phyloP scores from a whole-genome alignment of 1,284 basidiomycete species.

The Ceratobasidium sp. region DNA sequence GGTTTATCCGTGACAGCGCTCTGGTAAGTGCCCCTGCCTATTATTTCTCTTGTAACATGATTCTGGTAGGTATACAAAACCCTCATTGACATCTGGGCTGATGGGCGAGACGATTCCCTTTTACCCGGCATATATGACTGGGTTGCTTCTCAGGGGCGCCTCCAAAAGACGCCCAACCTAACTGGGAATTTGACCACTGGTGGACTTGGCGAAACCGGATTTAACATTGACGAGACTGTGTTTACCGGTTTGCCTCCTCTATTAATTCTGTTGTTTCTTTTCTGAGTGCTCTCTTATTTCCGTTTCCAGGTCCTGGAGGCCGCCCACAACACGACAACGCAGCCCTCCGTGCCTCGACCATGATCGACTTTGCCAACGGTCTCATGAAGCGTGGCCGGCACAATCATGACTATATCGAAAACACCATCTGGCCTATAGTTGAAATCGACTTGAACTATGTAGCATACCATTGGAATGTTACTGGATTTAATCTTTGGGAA shows the following conservation, averaged over 20 bases:
- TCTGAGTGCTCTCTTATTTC: background rate
- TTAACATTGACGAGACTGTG: slow-evolving; percentile 45
- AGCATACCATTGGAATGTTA: slow-evolving; percentile 38
- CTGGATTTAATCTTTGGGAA: slow-evolving; percentile 43
- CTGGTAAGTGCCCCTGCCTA: slow-evolving; percentile 1
- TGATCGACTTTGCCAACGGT: slow-evolving; percentile 40
- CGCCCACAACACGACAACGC: slow-evolving; percentile 47
- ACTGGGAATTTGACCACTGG: slow-evolving; percentile 38
- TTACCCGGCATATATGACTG: slow-evolving; percentile 31
- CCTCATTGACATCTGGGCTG: slow-evolving; percentile 35
- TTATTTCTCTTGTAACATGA: background rate
- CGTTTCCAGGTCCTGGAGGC: slow-evolving; percentile 37
- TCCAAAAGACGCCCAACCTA: slow-evolving; percentile 39
- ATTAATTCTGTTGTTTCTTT: background rate
- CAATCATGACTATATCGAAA: slow-evolving; percentile 24
- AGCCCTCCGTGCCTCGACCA: slow-evolving; percentile 41
- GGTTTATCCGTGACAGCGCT: slow-evolving; percentile 35
- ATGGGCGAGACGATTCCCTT: slow-evolving; percentile 32
- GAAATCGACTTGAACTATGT: slow-evolving; percentile 36
- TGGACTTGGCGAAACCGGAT: slow-evolving; percentile 47
- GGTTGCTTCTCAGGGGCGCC: slow-evolving; percentile 18
- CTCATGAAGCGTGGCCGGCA: slow-evolving; percentile 13
- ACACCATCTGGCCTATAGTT: slow-evolving; percentile 35
- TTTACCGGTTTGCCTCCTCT: slow-evolving; percentile 42
- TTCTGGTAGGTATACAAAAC: slow-evolving; percentile 32